A percentile compares a stretch with the other conserved stretches of the same genome.
Conservation (phyloP, 768 basidiomycete species). For the Artomyces pyxidatus region DNA sequence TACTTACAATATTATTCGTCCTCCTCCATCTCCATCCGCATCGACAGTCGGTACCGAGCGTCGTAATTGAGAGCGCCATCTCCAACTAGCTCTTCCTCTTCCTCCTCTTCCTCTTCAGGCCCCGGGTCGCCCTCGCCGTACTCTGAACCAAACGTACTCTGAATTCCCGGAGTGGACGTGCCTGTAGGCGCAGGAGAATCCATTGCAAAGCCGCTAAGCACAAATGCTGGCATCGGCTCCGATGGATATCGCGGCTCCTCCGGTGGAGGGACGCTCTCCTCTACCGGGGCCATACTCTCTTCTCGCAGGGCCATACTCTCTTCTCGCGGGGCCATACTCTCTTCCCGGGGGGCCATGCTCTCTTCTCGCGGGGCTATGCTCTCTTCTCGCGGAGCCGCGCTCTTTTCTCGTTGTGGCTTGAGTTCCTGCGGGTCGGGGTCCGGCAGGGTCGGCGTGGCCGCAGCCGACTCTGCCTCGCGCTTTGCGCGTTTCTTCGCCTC, state of each 20-base stretch:
- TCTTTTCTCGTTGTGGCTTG: background rate
- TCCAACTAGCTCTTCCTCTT: constrained; percentile 11
- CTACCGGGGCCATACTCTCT: background rate
- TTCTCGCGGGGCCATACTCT: background rate
- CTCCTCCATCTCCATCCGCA: constrained; percentile 15
- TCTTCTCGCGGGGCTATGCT: background rate
- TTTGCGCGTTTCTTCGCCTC: constrained; percentile 46
- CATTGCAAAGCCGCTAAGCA: constrained; percentile 5
- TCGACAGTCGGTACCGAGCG: constrained; percentile 9
- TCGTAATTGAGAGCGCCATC: constrained; percentile 10
- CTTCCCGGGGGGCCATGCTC: background rate
- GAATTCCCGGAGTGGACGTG: constrained; percentile 11
- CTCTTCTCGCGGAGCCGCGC: background rate
- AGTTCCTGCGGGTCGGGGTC: background rate
- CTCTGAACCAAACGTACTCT: constrained; percentile 13
- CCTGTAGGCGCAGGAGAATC: constrained; percentile 14
- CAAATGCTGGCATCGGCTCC: constrained; percentile 4
- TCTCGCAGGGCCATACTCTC: background rate
- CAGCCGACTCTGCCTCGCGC: constrained; percentile 18
- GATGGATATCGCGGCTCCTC: background rate
- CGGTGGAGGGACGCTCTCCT: background rate
- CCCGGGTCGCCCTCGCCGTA: constrained; percentile 7
- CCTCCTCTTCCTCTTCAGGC: constrained; percentile 10
- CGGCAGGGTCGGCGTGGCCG: background rate
- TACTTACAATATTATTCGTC: constrained; percentile 5